phyloP scores from a whole-genome alignment of 805 yeast species.

The Spathaspora girioi region DNA sequence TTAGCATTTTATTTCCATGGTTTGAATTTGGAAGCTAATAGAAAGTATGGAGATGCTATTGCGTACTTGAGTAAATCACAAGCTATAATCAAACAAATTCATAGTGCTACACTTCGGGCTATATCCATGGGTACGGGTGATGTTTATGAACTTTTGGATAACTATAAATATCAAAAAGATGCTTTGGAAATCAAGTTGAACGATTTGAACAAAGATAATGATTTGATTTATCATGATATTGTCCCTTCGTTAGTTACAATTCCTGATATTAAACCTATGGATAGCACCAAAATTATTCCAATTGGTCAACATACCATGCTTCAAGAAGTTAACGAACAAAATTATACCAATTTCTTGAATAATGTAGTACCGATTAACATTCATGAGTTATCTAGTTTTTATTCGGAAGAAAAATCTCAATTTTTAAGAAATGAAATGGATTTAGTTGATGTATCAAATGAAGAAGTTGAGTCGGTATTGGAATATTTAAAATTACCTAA shows the following conservation, averaged over 20 bases:
- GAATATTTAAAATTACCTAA: conserved; percentile 78
- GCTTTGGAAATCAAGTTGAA: conserved; percentile 32
- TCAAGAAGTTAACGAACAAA: conserved; percentile 35
- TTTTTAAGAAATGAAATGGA: conserved; percentile 73
- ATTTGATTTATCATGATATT: conserved; percentile 77
- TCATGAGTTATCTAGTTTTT: conserved; percentile 81
- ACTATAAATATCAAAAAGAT: conserved; percentile 39
- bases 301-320: conserved; percentile 45
- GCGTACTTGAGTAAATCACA: conserved; percentile 56
- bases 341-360: conserved; percentile 57
- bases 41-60: conserved; percentile 73
- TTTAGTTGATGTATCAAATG: conserved; percentile 69
- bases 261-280: conserved; percentile 65
- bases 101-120: conserved; percentile 21
- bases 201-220: conserved; percentile 75
- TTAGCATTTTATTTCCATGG: conserved; percentile 61
- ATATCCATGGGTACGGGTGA: conserved; percentile 22
- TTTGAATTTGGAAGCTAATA: conserved; percentile 46
- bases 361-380: conserved; percentile 82
- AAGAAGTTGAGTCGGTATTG: conserved; percentile 72
- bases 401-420: conserved; percentile 86
- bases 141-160: conserved; percentile 35
- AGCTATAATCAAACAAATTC: conserved; percentile 34
- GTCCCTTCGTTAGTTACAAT: conserved; percentile 61
- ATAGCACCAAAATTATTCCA: conserved; percentile 60